Conservation (phyloP, 140 eudicot genomes). For the Bidens hawaiensis region DNA sequence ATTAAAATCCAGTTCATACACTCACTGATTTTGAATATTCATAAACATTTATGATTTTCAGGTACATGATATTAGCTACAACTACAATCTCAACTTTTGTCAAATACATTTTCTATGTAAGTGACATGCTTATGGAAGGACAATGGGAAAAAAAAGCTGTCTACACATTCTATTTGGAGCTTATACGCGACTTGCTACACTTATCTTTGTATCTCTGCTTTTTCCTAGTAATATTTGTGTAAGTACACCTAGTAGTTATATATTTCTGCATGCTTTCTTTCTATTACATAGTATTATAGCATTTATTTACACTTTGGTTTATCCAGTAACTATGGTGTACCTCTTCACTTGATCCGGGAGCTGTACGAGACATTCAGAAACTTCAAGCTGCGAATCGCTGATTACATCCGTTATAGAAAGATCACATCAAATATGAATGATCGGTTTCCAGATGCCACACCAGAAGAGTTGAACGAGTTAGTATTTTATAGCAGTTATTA, state of each 20-base stretch:
- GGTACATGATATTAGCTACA: conserved; percentile 96
- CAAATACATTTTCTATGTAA: conserved; percentile 73
- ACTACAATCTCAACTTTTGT: conserved; percentile 80
- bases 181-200: conserved; percentile 85
- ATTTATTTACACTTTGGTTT: conserved; percentile 13
- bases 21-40: conserved; percentile 2
- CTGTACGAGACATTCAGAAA: conserved; percentile 95
- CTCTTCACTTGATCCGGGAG: conserved; percentile 96
- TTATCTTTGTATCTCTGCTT: conserved; percentile 87
- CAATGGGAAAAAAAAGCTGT: conserved; percentile 96
- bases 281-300: background rate
- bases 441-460: conserved; percentile 96
- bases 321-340: conserved; percentile 90
- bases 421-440: conserved; percentile 98
- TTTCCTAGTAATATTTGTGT: conserved; percentile 90
- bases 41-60: conserved; percentile 23
- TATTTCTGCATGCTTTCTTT: conserved; percentile 1
- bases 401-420: conserved; percentile 91
- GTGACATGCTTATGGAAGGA: conserved; percentile 99
- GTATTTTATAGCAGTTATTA: too few species aligned
- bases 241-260: conserved; percentile 41
- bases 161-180: conserved; percentile 93
- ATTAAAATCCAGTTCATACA: background rate
- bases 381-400: conserved; percentile 88
- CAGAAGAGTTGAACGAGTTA: conserved; percentile 79